These are phyloP conservation scores for Ascomycota sp. DNA, from an alignment of 2,329 filamentous ascomycete genomes.

Conservation along the genomic window DNA sequence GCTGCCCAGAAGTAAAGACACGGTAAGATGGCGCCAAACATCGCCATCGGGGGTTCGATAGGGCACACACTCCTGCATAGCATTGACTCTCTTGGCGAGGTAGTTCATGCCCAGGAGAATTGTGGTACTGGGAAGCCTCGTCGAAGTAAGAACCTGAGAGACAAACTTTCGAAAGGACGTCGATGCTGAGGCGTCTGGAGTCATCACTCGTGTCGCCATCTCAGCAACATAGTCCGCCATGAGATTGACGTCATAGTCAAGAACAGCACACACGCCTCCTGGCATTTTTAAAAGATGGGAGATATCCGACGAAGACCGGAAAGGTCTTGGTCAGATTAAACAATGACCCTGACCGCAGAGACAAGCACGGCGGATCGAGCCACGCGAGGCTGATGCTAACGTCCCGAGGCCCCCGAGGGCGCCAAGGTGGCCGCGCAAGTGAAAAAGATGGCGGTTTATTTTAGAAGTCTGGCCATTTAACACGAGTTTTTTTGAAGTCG, in stretches of 20 bases:
- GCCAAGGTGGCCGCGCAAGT: too few relatives aligned
- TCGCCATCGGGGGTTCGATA: conserved; percentile 45
- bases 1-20: conserved; percentile 69
- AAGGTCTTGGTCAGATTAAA: conserved; percentile 20
- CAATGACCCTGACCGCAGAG: too few relatives aligned
- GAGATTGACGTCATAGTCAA: conserved; percentile 90
- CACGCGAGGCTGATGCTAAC: not conserved
- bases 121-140: conserved; percentile 73
- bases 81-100: conserved; percentile 62
- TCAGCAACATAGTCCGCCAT: conserved; percentile 93
- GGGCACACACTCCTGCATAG: conserved; percentile 35
- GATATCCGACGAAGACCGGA: conserved; percentile 18
- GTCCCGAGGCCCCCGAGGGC: too few relatives aligned
- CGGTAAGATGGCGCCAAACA: conserved; percentile 73
- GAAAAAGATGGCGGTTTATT: too few relatives aligned
- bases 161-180: conserved; percentile 80
- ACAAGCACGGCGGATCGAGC: too few relatives aligned
- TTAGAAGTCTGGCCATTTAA: too few relatives aligned
- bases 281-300: conserved; percentile 27
- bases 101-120: conserved; percentile 85
- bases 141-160: conserved; percentile 74
- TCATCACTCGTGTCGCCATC: conserved; percentile 47
- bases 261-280: conserved; percentile 77
- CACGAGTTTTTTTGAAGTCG: too few relatives aligned
- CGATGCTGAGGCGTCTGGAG: conserved; percentile 32